Base-by-base conservation (phyloP, 73 alveolate species). In the Breviolum minutum region DNA sequence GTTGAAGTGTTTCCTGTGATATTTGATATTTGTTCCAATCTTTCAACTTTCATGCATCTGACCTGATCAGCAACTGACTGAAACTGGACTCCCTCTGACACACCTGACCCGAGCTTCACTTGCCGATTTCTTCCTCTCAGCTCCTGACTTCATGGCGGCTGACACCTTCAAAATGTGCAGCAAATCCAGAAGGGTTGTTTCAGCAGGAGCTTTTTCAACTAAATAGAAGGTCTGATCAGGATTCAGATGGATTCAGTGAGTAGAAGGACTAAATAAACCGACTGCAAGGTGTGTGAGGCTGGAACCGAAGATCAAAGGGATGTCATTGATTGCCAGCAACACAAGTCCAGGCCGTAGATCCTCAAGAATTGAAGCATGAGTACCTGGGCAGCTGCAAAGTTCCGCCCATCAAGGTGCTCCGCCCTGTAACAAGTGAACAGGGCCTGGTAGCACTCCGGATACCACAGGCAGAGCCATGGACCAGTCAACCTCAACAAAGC, bases 361-460 rank as follows among this genome's bases (percentile, higher is more conserved):
- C 26, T 92, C 98, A 9, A 74, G 61, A 16, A 92, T 27, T 54
- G 98, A 54, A 11, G 91, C 98, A 64, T 81, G 84, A 66, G 89
- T 92, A 61, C 98, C 98, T 71, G 26, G 73, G 17, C 14, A 77
- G 30, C 63, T 27, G 30, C 86, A 40, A 40, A 3, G 54, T 40
- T 40, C 54, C 0, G 54, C 54, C 54, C 5, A 40, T 40, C 54
- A 40, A 40, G 54, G 54, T 40, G 54, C n/a, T n/a, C n/a, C n/a
- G n/a, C 54, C 54, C 54, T 40, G 54, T 40, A 40, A 40, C 54
- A 40, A 3, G 5, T 40, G 54, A 22, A 27, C 87, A 2, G 27
- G 87, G 77, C 96, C 96, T 91, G 98, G 98, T 12, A 92, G 91
- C 64, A 92, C 98, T 8, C 98, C 98, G 27, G 98, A 92, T 22